Evolutionary conservation across 768 basidiomycete species (phyloP).

Genomic region (Tricholoma flavovirens): DNA sequence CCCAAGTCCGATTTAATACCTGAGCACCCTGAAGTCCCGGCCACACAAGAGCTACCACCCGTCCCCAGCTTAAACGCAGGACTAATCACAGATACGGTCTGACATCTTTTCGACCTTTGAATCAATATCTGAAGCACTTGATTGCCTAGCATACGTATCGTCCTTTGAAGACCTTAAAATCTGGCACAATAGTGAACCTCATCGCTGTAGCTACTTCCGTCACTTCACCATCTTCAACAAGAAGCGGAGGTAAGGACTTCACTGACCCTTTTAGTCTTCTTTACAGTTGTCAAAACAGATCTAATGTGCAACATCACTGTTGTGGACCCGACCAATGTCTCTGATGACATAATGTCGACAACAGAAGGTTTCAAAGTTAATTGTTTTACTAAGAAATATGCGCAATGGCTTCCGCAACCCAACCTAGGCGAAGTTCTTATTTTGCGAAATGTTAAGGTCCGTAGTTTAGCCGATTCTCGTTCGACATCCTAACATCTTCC

Average conservation of each 20-base stretch:
- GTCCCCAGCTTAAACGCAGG: not conserved
- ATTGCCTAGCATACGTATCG: constrained; percentile 13
- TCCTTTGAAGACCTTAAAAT: constrained; percentile 7
- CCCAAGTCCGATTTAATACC: not conserved
- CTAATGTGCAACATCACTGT: constrained; percentile 39
- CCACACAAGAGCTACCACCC: not conserved
- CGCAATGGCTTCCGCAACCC: constrained; percentile 47
- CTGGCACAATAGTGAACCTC: constrained; percentile 11
- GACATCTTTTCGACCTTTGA: not conserved
- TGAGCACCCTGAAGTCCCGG: not conserved
- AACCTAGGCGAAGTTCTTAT: constrained; percentile 46
- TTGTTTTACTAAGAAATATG: constrained; percentile 45
- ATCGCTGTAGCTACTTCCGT: constrained; percentile 20
- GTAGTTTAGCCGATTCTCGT: not conserved
- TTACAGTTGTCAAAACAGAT: constrained; percentile 33
- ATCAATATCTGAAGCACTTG: not conserved
- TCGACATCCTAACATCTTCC: not conserved
- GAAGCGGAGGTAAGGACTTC: constrained; percentile 18
- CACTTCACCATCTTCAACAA: constrained; percentile 12
- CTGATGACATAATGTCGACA: constrained; percentile 18
- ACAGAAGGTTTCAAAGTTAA: constrained; percentile 32
- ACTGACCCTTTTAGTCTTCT: not conserved
- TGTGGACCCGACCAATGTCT: constrained; percentile 47
- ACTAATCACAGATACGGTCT: constrained; percentile 2
- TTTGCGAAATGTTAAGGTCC: constrained; percentile 45